These are phyloP conservation scores for Clohesyomyces aquaticus DNA, from an alignment of 495 filamentous ascomycete genomes.

Conservation along the genomic window DNA sequence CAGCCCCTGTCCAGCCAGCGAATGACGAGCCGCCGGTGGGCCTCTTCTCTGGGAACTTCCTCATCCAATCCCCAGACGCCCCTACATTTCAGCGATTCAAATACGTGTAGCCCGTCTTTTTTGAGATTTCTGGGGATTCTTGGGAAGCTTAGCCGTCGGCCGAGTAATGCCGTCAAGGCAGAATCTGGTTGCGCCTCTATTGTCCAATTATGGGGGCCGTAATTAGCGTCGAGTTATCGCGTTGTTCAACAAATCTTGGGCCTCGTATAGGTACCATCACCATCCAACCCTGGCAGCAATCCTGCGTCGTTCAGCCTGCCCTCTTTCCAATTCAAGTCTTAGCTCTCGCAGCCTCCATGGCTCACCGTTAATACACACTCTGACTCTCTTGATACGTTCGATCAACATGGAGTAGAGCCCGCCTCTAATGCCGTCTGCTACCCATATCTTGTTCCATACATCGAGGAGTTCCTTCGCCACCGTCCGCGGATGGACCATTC, in stretches of 20 bases:
- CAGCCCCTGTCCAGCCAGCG: background rate
- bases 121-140: no score
- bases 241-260: background rate
- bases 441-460: conserved; percentile 38
- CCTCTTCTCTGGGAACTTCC: background rate
- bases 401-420: conserved; percentile 28
- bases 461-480: conserved; percentile 31
- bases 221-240: background rate
- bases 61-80: no score
- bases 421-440: conserved; percentile 13
- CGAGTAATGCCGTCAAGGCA: no score
- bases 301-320: conserved; percentile 28
- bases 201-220: background rate
- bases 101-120: no score
- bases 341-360: conserved; percentile 32
- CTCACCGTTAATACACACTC: conserved; percentile 33
- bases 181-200: background rate
- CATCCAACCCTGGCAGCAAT: conserved; percentile 29
- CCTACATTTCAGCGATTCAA: no score
- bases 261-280: conserved; percentile 4
- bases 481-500: conserved; percentile 33
- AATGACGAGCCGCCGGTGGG: background rate
- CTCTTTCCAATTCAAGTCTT: conserved; percentile 33
- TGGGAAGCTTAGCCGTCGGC: no score
- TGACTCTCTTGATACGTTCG: conserved; percentile 32